A percentile compares a stretch with the other conserved stretches of the same genome.
phyloP scores from a whole-genome alignment of 108 stramenopile genomes.

The Cyclotella atomus region DNA sequence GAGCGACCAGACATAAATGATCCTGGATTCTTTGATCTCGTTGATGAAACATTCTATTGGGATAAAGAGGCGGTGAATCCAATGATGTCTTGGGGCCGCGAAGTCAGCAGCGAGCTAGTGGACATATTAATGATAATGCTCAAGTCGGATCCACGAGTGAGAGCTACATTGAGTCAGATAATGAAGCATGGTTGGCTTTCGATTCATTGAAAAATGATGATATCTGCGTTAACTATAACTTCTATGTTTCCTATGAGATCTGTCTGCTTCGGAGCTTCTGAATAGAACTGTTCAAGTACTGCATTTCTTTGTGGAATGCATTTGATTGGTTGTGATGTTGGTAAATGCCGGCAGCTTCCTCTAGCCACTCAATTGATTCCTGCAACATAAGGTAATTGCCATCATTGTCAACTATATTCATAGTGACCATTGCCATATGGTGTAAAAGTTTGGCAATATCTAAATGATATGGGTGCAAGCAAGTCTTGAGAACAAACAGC shows the following conservation, averaged over 20 bases:
- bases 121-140: conserved; percentile 78
- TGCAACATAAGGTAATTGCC: conserved; percentile 13
- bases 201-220: background rate
- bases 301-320: background rate
- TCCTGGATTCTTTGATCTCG: conserved; percentile 57
- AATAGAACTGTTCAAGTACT: background rate
- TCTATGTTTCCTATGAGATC: background rate
- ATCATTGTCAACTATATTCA: conserved; percentile 14
- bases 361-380: conserved; percentile 77
- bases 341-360: conserved; percentile 26
- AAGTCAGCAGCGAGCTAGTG: conserved; percentile 44
- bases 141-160: conserved; percentile 58
- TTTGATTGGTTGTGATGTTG: conserved; percentile 2
- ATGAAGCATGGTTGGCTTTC: conserved; percentile 64
- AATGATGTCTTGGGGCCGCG: conserved; percentile 63
- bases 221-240: background rate
- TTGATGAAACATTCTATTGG: conserved; percentile 72
- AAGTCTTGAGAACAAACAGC: conserved; percentile 1
- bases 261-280: background rate
- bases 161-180: conserved; percentile 72
- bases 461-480: conserved; percentile 9
- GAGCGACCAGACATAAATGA: conserved; percentile 65
- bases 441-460: conserved; percentile 14
- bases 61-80: conserved; percentile 53
- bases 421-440: conserved; percentile 17